Percentiles rank a stretch among this genome's conserved stretches.
Conservation (phyloP, 768 basidiomycete species). For the Rubroboletus satanas region DNA sequence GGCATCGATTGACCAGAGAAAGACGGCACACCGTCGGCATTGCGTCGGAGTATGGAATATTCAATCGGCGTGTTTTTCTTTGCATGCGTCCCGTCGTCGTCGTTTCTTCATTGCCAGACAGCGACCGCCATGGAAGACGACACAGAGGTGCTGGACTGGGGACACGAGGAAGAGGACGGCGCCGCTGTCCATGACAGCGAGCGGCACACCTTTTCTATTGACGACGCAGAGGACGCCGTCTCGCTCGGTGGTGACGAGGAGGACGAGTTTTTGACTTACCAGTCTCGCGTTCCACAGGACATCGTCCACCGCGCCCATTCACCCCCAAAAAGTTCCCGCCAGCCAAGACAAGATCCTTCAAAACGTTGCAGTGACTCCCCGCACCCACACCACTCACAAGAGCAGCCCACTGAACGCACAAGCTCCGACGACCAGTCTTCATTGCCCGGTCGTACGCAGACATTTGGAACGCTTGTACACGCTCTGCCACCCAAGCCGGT, state of each 20-base stretch:
- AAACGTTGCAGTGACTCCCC: slow-evolving; percentile 4
- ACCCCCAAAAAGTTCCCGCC: slow-evolving; percentile 16
- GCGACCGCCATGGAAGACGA: slow-evolving; percentile 57
- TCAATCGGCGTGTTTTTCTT: slow-evolving; percentile 12
- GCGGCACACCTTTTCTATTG: slow-evolving; percentile 25
- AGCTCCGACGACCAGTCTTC: slow-evolving; percentile 21
- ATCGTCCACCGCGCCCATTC: slow-evolving; percentile 11
- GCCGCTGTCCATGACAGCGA: slow-evolving; percentile 44
- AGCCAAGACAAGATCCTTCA: slow-evolving; percentile 13
- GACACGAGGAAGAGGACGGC: slow-evolving; percentile 44
- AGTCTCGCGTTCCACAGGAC: slow-evolving; percentile 34
- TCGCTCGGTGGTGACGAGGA: slow-evolving; percentile 74
- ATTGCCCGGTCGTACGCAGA: slow-evolving; percentile 19
- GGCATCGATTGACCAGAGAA: background rate
- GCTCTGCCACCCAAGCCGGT: slow-evolving; percentile 67
- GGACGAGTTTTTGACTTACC: slow-evolving; percentile 51
- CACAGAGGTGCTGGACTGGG: slow-evolving; percentile 69
- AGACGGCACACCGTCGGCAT: slow-evolving; percentile 22
- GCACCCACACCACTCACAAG: slow-evolving; percentile 2
- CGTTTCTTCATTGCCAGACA: slow-evolving; percentile 10
- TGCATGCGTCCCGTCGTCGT: slow-evolving; percentile 7
- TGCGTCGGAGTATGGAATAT: slow-evolving; percentile 15
- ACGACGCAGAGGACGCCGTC: slow-evolving; percentile 58
- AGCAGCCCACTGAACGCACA: slow-evolving; percentile 9
- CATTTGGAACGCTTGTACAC: slow-evolving; percentile 50